Conservation (phyloP, 1,139 yeast species). For the Geotrichum citri-aurantii region DNA sequence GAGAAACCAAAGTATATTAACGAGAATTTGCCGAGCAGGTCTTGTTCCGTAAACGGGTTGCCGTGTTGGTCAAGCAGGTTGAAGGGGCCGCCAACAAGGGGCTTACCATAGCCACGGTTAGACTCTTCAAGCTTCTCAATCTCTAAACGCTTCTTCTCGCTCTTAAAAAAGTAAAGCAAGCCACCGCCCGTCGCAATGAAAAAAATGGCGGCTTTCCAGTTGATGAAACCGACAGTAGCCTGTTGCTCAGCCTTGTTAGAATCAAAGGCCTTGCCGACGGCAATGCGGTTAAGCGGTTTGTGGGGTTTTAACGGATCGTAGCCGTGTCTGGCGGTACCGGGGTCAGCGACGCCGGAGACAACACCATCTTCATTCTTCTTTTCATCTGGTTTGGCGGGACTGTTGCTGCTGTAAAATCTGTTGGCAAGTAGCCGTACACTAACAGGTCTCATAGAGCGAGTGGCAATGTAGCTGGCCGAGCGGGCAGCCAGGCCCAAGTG, state of each 20-base stretch:
- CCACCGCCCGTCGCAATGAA: slow-evolving; percentile 65
- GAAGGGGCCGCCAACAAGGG: slow-evolving; percentile 90
- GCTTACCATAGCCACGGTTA: slow-evolving; percentile 84
- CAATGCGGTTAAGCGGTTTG: slow-evolving; percentile 48
- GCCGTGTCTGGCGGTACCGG: slow-evolving; percentile 28
- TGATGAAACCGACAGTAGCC: slow-evolving; percentile 57
- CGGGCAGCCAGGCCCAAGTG: not conserved
- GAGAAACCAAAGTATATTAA: slow-evolving; percentile 90
- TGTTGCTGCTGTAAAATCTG: slow-evolving; percentile 1
- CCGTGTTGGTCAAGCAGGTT: slow-evolving; percentile 65
- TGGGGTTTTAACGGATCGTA: slow-evolving; percentile 33
- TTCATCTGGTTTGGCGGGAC: slow-evolving; percentile 1
- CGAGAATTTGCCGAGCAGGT: slow-evolving; percentile 71
- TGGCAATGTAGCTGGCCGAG: slow-evolving; percentile 2
- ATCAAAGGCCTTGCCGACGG: slow-evolving; percentile 43
- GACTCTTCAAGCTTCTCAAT: slow-evolving; percentile 72
- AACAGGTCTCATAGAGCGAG: not conserved
- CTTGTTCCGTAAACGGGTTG: slow-evolving; percentile 64
- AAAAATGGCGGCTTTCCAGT: slow-evolving; percentile 80
- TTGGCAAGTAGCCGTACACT: not conserved
- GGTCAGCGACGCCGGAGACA: slow-evolving; percentile 20
- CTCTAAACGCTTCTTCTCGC: slow-evolving; percentile 68
- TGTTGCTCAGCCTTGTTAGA: slow-evolving; percentile 30
- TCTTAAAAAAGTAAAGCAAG: slow-evolving; percentile 60
- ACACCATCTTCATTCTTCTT: not conserved